Evolutionary conservation across 73 alveolate genomes (phyloP).

Genomic region (Tetrahymena thermophila): DNA sequence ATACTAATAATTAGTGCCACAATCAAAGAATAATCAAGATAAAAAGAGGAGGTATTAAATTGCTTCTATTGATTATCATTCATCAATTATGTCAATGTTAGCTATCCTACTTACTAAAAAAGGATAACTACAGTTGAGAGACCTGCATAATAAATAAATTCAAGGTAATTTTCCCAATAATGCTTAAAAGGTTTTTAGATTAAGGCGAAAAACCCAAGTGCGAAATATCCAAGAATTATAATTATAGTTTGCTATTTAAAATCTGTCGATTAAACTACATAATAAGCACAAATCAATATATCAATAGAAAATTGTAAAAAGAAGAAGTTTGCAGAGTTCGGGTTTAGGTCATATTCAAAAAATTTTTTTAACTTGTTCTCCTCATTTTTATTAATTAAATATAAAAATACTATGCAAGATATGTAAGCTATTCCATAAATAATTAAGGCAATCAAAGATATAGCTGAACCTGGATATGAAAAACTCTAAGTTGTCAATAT

Average conservation of each 20-base stretch:
- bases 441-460: not conserved
- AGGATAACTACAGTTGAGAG: not conserved
- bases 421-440: not conserved
- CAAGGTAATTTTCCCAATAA: not conserved
- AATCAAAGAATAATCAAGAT: not conserved
- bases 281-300: not conserved
- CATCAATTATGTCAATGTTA: not conserved
- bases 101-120: not conserved
- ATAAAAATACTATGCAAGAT: not conserved
- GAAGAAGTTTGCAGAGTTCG: not conserved
- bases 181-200: not conserved
- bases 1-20: not conserved
- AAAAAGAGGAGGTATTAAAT: not conserved
- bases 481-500: not conserved
- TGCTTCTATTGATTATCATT: not conserved
- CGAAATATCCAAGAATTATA: not conserved
- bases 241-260: not conserved
- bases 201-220: not conserved
- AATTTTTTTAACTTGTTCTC: not conserved
- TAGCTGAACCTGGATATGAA: not conserved
- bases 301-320: not conserved
- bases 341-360: not conserved
- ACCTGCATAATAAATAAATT: not conserved
- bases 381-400: not conserved
- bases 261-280: not conserved